Evolutionary conservation across 208 protist species (phyloP).

Genomic region (Leishmania amazonensis): DNA sequence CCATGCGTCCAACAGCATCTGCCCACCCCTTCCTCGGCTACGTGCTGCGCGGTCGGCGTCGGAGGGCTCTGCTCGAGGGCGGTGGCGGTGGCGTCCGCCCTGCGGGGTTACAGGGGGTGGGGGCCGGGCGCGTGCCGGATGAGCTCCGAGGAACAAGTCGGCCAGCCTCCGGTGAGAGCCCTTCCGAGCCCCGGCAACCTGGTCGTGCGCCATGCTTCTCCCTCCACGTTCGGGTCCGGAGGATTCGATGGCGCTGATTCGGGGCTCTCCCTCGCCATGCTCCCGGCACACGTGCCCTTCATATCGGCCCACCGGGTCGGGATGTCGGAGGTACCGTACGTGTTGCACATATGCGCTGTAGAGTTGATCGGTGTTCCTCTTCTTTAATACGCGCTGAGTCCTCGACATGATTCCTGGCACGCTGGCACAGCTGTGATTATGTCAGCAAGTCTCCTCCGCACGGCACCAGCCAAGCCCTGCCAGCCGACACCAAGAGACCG

Average conservation of each 20-base stretch:
- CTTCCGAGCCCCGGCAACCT: not conserved
- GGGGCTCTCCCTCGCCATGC: not conserved
- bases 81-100: not conserved
- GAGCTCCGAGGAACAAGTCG: not conserved
- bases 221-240: not conserved
- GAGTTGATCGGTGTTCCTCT: not conserved
- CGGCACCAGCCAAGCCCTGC: not conserved
- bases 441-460: not conserved
- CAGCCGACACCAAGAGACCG: not conserved
- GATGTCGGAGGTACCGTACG: not conserved
- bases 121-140: not conserved
- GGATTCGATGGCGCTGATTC: not conserved
- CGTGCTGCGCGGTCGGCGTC: not conserved
- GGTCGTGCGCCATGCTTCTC: not conserved
- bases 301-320: not conserved
- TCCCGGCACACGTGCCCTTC: not conserved
- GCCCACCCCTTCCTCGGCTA: not conserved
- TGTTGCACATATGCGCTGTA: not conserved
- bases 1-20: no score
- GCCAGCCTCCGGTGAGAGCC: not conserved
- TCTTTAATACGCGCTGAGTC: not conserved
- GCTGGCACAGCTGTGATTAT: not conserved
- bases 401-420: not conserved
- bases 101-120: not conserved
- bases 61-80: not conserved